Percentiles rank a stretch among this genome's conserved stretches.
These are phyloP conservation scores for Gentiana dahurica DNA, from an alignment of 257 asterid species.

Conservation along the genomic window DNA sequence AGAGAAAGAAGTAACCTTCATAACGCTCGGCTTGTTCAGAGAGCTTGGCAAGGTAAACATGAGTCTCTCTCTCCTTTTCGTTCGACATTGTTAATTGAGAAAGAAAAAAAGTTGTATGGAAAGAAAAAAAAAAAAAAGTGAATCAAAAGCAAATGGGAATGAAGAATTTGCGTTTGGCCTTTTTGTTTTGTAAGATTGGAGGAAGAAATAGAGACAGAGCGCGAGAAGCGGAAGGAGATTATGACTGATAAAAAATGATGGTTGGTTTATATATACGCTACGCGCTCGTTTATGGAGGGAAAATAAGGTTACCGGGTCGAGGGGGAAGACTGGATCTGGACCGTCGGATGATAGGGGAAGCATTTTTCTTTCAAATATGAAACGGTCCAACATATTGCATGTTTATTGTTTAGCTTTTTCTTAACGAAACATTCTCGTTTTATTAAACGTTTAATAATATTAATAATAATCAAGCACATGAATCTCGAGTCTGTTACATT, in stretches of 20 bases:
- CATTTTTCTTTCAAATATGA: too few species aligned
- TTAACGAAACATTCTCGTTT: too few species aligned
- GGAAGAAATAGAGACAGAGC: slow-evolving; percentile 11
- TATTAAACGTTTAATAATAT: too few species aligned
- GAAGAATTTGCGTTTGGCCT: too few species aligned
- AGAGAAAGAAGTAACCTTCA: slow-evolving; percentile 37
- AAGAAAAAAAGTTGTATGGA: background rate
- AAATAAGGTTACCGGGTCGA: background rate
- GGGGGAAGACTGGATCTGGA: slow-evolving; percentile 17
- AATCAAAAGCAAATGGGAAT: too few species aligned
- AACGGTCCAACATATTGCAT: too few species aligned
- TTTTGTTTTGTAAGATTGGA: background rate
- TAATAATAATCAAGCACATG: too few species aligned
- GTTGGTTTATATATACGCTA: background rate
- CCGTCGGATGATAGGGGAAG: slow-evolving; percentile 12
- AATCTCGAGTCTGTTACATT: too few species aligned
- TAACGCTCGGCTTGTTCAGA: slow-evolving; percentile 90
- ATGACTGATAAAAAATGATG: slow-evolving; percentile 5
- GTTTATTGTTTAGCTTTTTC: too few species aligned
- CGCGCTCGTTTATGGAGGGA: too few species aligned
- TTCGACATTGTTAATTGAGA: slow-evolving; percentile 34
- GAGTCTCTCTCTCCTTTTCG: slow-evolving; percentile 67
- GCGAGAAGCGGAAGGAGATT: slow-evolving; percentile 17
- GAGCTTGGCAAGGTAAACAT: slow-evolving; percentile 78
- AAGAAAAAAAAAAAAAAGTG: too few species aligned